A percentile compares a stretch with the other conserved stretches of the same genome.
These are phyloP conservation scores for Papiliotrema flavescens DNA, from an alignment of 1,284 basidiomycete species.

Conservation along the genomic window DNA sequence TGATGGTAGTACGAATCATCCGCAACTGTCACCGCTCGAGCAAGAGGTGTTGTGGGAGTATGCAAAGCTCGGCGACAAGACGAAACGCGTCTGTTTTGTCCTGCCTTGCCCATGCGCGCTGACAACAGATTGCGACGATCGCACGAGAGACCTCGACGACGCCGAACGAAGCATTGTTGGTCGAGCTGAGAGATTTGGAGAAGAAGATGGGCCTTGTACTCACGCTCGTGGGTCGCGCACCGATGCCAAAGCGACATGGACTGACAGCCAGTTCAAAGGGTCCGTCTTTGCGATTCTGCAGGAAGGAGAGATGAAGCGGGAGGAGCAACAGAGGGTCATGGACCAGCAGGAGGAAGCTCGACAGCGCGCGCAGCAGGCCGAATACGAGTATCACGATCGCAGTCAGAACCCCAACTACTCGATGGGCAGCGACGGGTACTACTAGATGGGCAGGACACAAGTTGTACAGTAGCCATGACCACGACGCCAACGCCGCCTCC, in stretches of 20 bases:
- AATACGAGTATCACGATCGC: too few species aligned
- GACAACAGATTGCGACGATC: slow-evolving; percentile 45
- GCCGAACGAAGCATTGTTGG: slow-evolving; percentile 72
- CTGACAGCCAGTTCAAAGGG: slow-evolving; percentile 70
- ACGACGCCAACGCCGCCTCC: too few species aligned
- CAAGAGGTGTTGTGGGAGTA: slow-evolving; percentile 75
- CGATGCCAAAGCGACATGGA: background rate
- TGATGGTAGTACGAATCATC: slow-evolving; percentile 49
- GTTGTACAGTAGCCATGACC: too few species aligned
- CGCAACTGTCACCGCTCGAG: slow-evolving; percentile 60
- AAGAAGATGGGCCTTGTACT: slow-evolving; percentile 92
- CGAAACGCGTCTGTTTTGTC: slow-evolving; percentile 59
- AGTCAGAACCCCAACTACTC: too few species aligned
- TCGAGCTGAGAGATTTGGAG: slow-evolving; percentile 75
- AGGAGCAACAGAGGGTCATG: slow-evolving; percentile 15
- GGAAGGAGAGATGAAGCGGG: slow-evolving; percentile 64
- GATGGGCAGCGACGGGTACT: too few species aligned
- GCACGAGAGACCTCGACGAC: slow-evolving; percentile 53
- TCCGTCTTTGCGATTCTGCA: slow-evolving; percentile 93
- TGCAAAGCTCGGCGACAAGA: slow-evolving; percentile 64
- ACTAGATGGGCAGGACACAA: too few species aligned
- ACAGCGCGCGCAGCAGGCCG: background rate
- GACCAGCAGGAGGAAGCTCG: background rate
- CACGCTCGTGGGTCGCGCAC: slow-evolving; percentile 62
- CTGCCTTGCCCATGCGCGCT: background rate